These are phyloP conservation scores for Neurospora cerealis DNA, from an alignment of 495 filamentous ascomycete species.

Conservation along the genomic window DNA sequence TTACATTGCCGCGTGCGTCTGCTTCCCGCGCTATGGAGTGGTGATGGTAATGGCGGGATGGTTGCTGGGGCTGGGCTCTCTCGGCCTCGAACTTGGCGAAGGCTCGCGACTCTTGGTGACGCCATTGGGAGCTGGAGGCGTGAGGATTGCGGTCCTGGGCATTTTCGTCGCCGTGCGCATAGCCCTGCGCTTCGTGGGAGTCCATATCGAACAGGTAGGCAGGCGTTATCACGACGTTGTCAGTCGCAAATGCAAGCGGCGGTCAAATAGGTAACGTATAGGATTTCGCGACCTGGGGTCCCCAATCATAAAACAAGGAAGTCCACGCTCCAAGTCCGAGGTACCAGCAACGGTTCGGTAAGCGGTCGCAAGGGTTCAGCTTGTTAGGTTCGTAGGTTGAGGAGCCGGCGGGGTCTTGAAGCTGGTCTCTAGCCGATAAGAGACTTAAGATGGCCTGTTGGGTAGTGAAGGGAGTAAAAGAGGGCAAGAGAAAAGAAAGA, in stretches of 20 bases:
- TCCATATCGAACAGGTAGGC: background rate
- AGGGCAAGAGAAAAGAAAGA: background rate
- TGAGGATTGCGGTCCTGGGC: constrained; percentile 34
- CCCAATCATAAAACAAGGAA: background rate
- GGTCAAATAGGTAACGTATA: background rate
- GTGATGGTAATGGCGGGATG: constrained; percentile 15
- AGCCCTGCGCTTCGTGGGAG: constrained; percentile 11
- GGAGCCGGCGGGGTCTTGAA: background rate
- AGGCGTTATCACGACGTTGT: background rate
- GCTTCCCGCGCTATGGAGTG: constrained; percentile 29
- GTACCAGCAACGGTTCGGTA: background rate
- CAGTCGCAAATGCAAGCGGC: background rate
- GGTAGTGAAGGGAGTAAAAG: background rate
- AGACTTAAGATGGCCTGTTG: background rate
- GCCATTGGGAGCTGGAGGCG: constrained; percentile 38
- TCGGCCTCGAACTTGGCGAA: constrained; percentile 21
- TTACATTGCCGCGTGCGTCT: constrained; percentile 26
- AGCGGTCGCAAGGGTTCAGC: background rate
- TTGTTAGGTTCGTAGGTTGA: background rate
- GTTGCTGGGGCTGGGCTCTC: constrained; percentile 3
- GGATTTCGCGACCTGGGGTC: background rate
- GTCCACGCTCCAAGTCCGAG: background rate
- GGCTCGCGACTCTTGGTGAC: constrained; percentile 42
- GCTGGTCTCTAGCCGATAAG: background rate
- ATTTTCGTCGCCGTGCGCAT: constrained; percentile 7